Percentiles rank a stretch among this genome's conserved stretches.
Conservation (phyloP, 2,329 filamentous ascomycete genomes). For the Cordyceps sp. region DNA sequence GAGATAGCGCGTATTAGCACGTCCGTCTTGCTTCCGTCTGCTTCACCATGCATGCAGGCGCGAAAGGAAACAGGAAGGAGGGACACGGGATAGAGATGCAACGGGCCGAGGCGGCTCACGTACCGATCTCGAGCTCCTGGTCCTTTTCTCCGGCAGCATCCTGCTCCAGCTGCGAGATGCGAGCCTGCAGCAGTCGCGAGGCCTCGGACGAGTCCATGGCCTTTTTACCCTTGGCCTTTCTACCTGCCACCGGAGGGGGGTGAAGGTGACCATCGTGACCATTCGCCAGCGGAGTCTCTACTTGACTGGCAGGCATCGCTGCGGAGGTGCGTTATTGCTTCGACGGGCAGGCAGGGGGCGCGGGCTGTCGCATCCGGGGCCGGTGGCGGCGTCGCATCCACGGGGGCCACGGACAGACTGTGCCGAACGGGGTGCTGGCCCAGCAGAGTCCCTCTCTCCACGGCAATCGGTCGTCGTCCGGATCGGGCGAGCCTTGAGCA, state of each 20-base stretch:
- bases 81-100: neutral
- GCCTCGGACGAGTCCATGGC: constrained; percentile 72
- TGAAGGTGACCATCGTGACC: constrained; percentile 22
- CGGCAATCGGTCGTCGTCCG: no score
- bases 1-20: neutral
- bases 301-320: constrained; percentile 22
- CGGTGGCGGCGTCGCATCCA: constrained; percentile 3
- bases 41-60: no score
- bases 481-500: no score
- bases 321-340: constrained; percentile 5
- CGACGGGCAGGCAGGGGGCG: constrained; percentile 2
- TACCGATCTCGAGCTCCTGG: constrained; percentile 89
- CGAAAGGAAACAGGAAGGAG: no score
- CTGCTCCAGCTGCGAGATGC: constrained; percentile 88
- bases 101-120: constrained; percentile 41
- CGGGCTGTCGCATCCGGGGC: constrained; percentile 2
- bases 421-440: no score
- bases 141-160: constrained; percentile 90
- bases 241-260: constrained; percentile 30
- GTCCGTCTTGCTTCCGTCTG: no score
- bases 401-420: no score
- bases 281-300: constrained; percentile 24
- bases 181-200: constrained; percentile 77
- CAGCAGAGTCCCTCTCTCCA: no score
- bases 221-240: constrained; percentile 79